Base-by-base conservation (phyloP, 2,329 filamentous ascomycete genomes). In the Aspergillus ochraceoroseus region DNA sequence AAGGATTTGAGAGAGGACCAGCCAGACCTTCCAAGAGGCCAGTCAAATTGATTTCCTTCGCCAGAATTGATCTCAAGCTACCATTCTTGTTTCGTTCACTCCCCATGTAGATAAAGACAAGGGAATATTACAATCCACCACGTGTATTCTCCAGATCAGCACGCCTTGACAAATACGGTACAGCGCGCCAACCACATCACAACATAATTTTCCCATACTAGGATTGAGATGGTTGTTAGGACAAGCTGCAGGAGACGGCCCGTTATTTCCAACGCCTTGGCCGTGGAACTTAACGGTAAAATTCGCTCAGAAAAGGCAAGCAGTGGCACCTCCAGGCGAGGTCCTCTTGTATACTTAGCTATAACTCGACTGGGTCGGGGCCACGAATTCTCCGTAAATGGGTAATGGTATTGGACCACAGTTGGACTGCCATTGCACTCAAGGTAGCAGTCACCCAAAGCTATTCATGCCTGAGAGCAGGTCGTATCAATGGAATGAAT, bases 261-360 rank as follows among this genome's bases (percentile, higher is more conserved):
- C 59, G 58, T 62, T 62, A 47, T 51, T 41, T 49, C 38, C 51
- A 58, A 59, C 55, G 56, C 54, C 52, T 55, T 54, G 57, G 60
- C 41, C 29, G 61, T 64, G 60, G 41, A 60, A 64, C 59, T 51
- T 30, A 25, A 33, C 25, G 37, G 34, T 13, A 36, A 40, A 36
- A 38, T 7, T 19, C 13, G 3, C 12, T 19, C 3, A 9, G 15
- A 44, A 32, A 28, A 25, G 37, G 20, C 36, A 33, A 35, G 26
- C 37, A 38, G 46, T 40, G n/a, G n/a, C n/a, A 44, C 25, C 19
- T 34, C 26, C 8, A 30, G 4, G 26, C 14, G 6, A 25, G 15
- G n/a, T 5, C n/a, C 12, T 17, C 32, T 26, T 18, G 28, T 22
- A 18, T 30, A 15, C 6, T 9, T 29, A 31, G 32, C 13, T n/a